Evolutionary conservation across 345 rosid genomes (phyloP).

Genomic region (Brassica carinata): DNA sequence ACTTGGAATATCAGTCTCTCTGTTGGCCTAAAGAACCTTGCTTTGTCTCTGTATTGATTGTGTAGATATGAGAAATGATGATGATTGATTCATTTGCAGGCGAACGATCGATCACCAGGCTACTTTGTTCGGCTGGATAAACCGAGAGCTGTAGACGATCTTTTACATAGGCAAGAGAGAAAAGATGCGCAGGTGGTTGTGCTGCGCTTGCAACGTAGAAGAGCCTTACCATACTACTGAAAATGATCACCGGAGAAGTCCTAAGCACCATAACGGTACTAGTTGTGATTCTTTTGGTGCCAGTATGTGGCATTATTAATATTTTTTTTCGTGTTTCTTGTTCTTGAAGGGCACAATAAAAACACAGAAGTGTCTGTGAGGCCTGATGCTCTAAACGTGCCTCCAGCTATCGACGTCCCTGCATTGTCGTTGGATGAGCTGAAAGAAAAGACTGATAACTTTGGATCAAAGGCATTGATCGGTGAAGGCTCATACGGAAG

Average conservation of each 20-base stretch:
- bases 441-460: constrained; percentile 28
- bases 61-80: not conserved
- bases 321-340: not conserved
- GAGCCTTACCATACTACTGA: constrained; percentile 69
- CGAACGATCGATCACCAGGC: constrained; percentile 32
- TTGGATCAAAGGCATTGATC: constrained; percentile 64
- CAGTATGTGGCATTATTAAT: not conserved
- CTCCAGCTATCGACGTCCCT: constrained; percentile 12
- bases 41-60: constrained; percentile 7
- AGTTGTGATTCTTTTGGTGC: not conserved
- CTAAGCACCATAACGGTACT: constrained; percentile 42
- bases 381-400: constrained; percentile 68
- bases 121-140: constrained; percentile 61
- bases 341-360: not conserved
- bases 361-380: constrained; percentile 54
- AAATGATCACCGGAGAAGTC: constrained; percentile 61
- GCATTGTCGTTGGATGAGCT: not conserved
- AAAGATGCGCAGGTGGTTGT: constrained; percentile 95
- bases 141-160: constrained; percentile 51
- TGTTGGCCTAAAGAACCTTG: not conserved
- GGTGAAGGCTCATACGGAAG: constrained; percentile 97
- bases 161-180: constrained; percentile 59
- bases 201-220: constrained; percentile 85
- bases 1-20: not conserved
- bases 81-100: constrained; percentile 26